phyloP scores from a whole-genome alignment of 768 basidiomycete genomes.

The Crassisporium funariophilum region DNA sequence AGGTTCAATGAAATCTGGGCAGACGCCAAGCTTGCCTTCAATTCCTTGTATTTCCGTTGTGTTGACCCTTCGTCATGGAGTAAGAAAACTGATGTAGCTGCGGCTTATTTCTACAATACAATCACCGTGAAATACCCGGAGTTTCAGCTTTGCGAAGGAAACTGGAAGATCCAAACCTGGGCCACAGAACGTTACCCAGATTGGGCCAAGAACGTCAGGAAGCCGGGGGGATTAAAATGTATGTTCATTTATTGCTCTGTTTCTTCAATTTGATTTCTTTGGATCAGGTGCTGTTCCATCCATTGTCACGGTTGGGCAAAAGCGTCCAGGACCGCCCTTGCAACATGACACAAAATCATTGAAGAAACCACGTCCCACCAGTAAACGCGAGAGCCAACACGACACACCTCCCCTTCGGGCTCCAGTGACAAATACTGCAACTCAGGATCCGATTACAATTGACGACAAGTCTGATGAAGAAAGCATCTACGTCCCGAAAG shows the following conservation, averaged over 20 bases:
- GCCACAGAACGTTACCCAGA: constrained; percentile 6
- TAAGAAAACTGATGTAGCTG: constrained; percentile 1
- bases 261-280: background rate
- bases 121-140: constrained; percentile 4
- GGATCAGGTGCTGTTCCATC: background rate
- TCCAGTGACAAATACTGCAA: background rate
- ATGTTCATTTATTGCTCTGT: background rate
- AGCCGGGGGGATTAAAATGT: background rate
- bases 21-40: background rate
- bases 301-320: background rate
- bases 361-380: background rate
- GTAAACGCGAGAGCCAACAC: background rate
- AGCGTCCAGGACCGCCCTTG: background rate
- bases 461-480: background rate
- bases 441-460: background rate
- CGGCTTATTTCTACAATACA: background rate
- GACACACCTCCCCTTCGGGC: background rate
- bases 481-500: background rate
- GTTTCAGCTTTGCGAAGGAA: constrained; percentile 1
- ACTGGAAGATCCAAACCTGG: constrained; percentile 7
- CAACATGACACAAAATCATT: background rate
- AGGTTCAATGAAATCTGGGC: background rate
- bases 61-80: constrained; percentile 7
- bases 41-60: background rate
- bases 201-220: background rate